Percentiles rank a stretch among this genome's conserved stretches.
Conservation (phyloP, 116 monocot species). For the Trichopus zeylanicus region DNA sequence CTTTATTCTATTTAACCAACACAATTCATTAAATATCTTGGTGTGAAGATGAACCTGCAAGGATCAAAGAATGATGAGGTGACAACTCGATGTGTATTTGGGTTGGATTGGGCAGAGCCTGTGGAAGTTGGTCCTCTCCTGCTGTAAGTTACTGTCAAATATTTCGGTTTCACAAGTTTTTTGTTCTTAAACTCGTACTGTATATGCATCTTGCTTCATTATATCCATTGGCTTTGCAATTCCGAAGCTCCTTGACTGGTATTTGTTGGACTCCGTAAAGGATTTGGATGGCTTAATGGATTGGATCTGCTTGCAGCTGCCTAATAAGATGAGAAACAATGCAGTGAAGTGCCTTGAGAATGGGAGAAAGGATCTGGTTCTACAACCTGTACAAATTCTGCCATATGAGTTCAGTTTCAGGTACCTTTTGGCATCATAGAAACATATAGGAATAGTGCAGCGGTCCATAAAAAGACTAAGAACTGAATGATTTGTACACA, state of each 20-base stretch:
- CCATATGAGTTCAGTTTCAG: slow-evolving; percentile 92
- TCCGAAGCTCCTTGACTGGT: slow-evolving; percentile 79
- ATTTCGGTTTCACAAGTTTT: not conserved
- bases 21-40: not conserved
- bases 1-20: not conserved
- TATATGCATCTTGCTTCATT: no score
- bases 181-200: no score
- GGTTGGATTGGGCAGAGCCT: slow-evolving; percentile 91
- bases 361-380: slow-evolving; percentile 18
- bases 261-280: slow-evolving; percentile 78
- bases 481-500: slow-evolving; percentile 2
- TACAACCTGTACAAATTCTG: slow-evolving; percentile 40
- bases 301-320: slow-evolving; percentile 86
- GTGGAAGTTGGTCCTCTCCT: slow-evolving; percentile 98
- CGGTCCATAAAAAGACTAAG: slow-evolving; percentile 12
- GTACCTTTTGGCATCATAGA: slow-evolving; percentile 55
- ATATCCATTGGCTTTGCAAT: no score
- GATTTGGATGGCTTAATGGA: slow-evolving; percentile 67
- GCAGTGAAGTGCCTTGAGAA: slow-evolving; percentile 63
- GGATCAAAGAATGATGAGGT: slow-evolving; percentile 41
- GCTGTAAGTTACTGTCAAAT: slow-evolving; percentile 44
- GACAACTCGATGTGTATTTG: slow-evolving; percentile 39
- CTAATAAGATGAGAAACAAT: slow-evolving; percentile 37
- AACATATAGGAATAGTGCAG: not conserved
- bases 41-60: slow-evolving; percentile 38